Evolutionary conservation across 352 stramenopile genomes (phyloP).

Genomic region (Thalassiosira livingstoniorum): DNA sequence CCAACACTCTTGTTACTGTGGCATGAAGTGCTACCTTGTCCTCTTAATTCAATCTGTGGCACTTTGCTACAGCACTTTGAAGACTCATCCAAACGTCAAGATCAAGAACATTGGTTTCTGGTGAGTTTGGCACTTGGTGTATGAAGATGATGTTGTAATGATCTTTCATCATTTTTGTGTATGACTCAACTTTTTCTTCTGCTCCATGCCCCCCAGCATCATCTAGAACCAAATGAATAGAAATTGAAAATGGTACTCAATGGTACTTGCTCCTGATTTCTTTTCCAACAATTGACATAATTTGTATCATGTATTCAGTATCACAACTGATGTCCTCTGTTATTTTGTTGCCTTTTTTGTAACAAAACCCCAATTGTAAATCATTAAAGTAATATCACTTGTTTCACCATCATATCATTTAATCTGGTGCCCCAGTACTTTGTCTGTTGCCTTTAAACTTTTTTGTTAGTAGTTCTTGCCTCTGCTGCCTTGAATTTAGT

Average conservation of each 20-base stretch:
- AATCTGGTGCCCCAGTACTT: too few relatives aligned
- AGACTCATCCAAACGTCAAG: neutral
- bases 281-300: neutral
- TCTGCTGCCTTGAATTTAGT: too few relatives aligned
- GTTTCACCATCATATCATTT: too few relatives aligned
- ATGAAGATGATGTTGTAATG: neutral
- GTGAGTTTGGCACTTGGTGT: neutral
- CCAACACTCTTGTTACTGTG: neutral
- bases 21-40: neutral
- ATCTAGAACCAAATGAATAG: neutral
- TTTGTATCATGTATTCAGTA: neutral
- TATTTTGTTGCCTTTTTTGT: neutral
- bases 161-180: neutral
- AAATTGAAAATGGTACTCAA: neutral
- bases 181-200: neutral
- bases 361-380: neutral
- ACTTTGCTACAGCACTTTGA: neutral
- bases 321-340: neutral
- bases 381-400: too few relatives aligned
- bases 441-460: too few relatives aligned
- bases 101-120: neutral
- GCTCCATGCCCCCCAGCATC: neutral
- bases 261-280: neutral
- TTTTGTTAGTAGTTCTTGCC: too few relatives aligned
- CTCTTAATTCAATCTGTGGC: neutral